Percentiles rank a stretch among this genome's conserved stretches.
These are phyloP conservation scores for Ustilago tritici DNA, from an alignment of 1,284 basidiomycete species.

Conservation along the genomic window DNA sequence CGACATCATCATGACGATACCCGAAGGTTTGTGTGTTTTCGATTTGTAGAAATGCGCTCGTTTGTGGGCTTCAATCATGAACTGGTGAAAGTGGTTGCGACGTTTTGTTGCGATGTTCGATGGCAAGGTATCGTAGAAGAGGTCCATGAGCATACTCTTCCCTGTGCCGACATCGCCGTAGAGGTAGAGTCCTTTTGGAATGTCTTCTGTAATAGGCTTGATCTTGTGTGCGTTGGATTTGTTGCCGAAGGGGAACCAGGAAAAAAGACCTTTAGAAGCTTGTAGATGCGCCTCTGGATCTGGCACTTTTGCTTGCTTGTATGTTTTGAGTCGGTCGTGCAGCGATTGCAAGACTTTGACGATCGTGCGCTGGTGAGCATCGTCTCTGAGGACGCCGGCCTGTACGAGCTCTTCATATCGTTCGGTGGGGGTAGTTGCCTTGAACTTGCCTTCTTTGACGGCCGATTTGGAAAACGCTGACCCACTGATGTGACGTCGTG, in stretches of 20 bases:
- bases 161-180: conserved; percentile 97
- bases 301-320: conserved; percentile 70
- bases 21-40: conserved; percentile 63
- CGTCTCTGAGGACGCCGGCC: conserved; percentile 79
- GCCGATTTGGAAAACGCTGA: conserved; percentile 16
- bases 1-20: conserved; percentile 65
- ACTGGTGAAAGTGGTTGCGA: conserved; percentile 86
- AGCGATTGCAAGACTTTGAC: conserved; percentile 84
- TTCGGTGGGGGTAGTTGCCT: conserved; percentile 72
- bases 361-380: conserved; percentile 86
- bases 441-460: conserved; percentile 20
- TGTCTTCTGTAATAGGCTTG: conserved; percentile 71
- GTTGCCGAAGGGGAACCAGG: conserved; percentile 46
- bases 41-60: conserved; percentile 79
- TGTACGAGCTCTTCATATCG: conserved; percentile 83
- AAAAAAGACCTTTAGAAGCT: conserved; percentile 38
- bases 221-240: conserved; percentile 43
- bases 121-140: conserved; percentile 90
- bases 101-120: conserved; percentile 79
- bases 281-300: conserved; percentile 56
- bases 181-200: conserved; percentile 92
- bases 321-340: conserved; percentile 79
- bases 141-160: conserved; percentile 95
- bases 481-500: conserved; percentile 8
- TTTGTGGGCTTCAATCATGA: conserved; percentile 99